Conservation (phyloP, 345 rosid genomes). For the Heritiera littoralis region DNA sequence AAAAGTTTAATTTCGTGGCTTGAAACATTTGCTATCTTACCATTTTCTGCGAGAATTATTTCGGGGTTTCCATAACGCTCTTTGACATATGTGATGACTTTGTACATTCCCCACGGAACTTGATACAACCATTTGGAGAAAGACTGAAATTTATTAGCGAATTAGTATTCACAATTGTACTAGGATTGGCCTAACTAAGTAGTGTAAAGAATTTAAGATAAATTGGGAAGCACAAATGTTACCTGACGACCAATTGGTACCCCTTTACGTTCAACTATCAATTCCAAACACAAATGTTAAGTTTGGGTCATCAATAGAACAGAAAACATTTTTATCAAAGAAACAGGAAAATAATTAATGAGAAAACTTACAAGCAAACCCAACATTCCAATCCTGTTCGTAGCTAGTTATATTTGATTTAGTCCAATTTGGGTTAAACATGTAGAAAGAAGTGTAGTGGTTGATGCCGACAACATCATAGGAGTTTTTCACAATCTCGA, state of each 20-base stretch:
- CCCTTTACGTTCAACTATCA: neutral
- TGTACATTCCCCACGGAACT: conserved; percentile 29
- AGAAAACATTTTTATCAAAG: too few species aligned
- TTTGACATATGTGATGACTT: conserved; percentile 23
- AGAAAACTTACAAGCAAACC: conserved; percentile 64
- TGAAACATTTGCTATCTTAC: neutral
- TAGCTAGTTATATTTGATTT: conserved; percentile 57
- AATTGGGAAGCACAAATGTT: neutral
- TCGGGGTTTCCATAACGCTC: conserved; percentile 33
- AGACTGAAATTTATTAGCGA: neutral
- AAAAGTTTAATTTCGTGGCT: neutral
- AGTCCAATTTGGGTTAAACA: conserved; percentile 49
- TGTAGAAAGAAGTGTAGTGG: conserved; percentile 78
- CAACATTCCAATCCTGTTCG: conserved; percentile 87
- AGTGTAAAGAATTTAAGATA: neutral
- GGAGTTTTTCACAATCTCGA: conserved; percentile 76
- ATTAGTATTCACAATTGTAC: too few species aligned
- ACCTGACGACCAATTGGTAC: neutral
- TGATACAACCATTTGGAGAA: conserved; percentile 17
- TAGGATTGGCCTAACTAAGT: too few species aligned
- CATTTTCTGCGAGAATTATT: conserved; percentile 46
- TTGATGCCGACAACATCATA: conserved; percentile 82
- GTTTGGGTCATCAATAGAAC: neutral
- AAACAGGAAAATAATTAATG: neutral
- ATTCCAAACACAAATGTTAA: neutral